phyloP scores from a whole-genome alignment of 2,329 filamentous ascomycete genomes.

The Colletotrichum tamarilloi region DNA sequence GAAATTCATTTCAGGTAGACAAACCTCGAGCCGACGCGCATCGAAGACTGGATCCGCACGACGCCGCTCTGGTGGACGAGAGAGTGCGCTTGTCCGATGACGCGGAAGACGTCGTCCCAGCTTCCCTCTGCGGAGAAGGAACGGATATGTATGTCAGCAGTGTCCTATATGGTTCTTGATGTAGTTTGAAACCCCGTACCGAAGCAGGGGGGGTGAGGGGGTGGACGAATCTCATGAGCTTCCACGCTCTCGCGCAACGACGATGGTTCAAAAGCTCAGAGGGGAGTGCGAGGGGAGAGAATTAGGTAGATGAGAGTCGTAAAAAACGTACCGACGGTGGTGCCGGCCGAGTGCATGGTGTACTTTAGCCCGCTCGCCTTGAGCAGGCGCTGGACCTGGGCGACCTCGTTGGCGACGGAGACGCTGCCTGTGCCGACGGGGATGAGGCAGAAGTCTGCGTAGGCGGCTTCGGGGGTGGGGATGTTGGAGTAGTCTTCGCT shows the following conservation, averaged over 20 bases:
- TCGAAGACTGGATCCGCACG: slow-evolving; percentile 86
- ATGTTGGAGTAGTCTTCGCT: slow-evolving; percentile 60
- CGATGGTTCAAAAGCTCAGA: too few species aligned
- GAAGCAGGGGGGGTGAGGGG: too few species aligned
- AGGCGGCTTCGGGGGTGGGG: slow-evolving; percentile 78
- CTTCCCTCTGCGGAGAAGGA: slow-evolving; percentile 77
- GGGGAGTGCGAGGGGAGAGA: too few species aligned
- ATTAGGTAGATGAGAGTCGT: too few species aligned
- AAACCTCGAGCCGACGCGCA: slow-evolving; percentile 83
- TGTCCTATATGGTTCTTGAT: background rate
- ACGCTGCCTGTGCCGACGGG: slow-evolving; percentile 84
- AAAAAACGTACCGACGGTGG: slow-evolving; percentile 79
- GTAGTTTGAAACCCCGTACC: too few species aligned
- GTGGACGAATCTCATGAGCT: too few species aligned
- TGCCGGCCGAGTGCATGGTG: slow-evolving; percentile 93
- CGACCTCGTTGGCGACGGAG: slow-evolving; percentile 86
- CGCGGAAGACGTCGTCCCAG: slow-evolving; percentile 88
- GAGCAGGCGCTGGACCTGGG: slow-evolving; percentile 87
- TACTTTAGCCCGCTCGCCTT: slow-evolving; percentile 84
- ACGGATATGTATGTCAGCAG: slow-evolving; percentile 67
- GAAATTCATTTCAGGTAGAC: slow-evolving; percentile 39
- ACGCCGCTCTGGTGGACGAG: slow-evolving; percentile 82
- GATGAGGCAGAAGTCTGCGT: slow-evolving; percentile 91
- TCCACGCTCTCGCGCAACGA: too few species aligned
- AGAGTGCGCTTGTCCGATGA: slow-evolving; percentile 87